These are phyloP conservation scores for Trichoderma gamsii DNA, from an alignment of 495 filamentous ascomycete genomes.

Conservation along the genomic window DNA sequence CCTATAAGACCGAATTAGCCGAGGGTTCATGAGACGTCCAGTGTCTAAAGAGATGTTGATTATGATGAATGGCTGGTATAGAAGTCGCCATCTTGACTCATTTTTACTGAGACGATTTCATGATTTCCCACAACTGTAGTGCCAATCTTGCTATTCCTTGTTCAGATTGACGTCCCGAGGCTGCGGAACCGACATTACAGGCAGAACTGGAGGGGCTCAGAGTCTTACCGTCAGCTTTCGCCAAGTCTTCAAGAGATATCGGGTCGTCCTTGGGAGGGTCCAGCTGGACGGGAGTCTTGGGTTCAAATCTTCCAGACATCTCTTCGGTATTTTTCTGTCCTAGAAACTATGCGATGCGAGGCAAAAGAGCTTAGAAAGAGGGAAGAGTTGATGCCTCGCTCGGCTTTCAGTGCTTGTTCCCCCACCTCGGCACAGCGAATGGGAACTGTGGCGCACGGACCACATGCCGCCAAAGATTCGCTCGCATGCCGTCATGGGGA, in stretches of 20 bases:
- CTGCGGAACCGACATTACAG: no score
- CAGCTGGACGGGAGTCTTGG: conserved; percentile 75
- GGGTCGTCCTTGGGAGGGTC: conserved; percentile 82
- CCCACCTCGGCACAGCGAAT: conserved; percentile 10
- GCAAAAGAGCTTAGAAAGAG: neutral
- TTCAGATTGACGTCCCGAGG: no score
- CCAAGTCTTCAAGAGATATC: conserved; percentile 68
- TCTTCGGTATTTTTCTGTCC: neutral
- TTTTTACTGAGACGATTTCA: neutral
- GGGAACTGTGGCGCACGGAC: neutral
- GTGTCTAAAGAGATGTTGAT: neutral
- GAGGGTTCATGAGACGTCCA: neutral
- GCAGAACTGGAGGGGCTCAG: neutral
- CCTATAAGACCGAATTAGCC: conserved; percentile 33
- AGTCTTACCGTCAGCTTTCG: conserved; percentile 70
- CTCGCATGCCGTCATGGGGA: conserved; percentile 6
- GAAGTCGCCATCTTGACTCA: neutral
- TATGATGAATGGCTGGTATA: neutral
- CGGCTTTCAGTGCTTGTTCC: neutral
- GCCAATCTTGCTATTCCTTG: no score
- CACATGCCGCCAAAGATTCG: neutral
- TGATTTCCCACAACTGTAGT: no score
- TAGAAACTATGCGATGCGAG: neutral
- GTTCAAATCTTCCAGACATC: conserved; percentile 71
- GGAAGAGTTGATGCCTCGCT: neutral